Base-by-base conservation (phyloP, 2,329 filamentous ascomycete genomes). In the Rhynchosporium graminicola region DNA sequence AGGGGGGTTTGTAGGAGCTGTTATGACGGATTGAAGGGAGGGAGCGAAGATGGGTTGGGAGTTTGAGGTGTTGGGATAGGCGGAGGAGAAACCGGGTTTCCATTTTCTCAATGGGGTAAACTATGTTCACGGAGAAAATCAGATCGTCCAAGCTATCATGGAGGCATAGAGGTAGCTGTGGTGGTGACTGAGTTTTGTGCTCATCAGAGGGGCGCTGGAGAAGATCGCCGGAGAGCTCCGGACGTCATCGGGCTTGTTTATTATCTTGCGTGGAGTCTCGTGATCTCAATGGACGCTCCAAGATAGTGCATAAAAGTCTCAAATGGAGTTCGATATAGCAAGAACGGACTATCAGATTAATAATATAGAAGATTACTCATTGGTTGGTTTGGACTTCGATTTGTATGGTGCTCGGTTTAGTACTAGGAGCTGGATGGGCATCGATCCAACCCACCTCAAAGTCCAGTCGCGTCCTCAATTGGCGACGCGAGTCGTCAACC, bases 11-110 rank as follows among this genome's bases (percentile, higher is more conserved):
- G 28, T 45, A 31, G 56, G 57, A 61, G 42, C 64, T 63, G 43
- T 61, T 12, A 36, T 64, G 42, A 28, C 61, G 59, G 54, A 40
- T 55, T 38, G 63, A 68, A n/a, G 57, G 31, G 13, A 66, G 31
- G 40, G 57, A 60, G 46, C 64, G 67, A 54, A 65, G 5, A 42
- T 56, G 60, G 8, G 63, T 20, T 20, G 57, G 47, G 12, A 65
- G 33, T 66, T 61, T 67, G 2, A 70, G 38, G 56, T 68, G 69
- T 47, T 66, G 66, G 12, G 63, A 62, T 52, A 64, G 38, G 58
- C 69, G 70, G n/a, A 67, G 42, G 8, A 73, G 52, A 10, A 68
- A 67, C 64, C 70, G 60, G 38, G 65, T 69, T 62, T 69, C 67
- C 71, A 74, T 74, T 12, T 20, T 20, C 20, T 56, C 59, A 9